Evolutionary conservation across 768 basidiomycete species (phyloP).

Genomic region (Phlegmacium glaucopus): DNA sequence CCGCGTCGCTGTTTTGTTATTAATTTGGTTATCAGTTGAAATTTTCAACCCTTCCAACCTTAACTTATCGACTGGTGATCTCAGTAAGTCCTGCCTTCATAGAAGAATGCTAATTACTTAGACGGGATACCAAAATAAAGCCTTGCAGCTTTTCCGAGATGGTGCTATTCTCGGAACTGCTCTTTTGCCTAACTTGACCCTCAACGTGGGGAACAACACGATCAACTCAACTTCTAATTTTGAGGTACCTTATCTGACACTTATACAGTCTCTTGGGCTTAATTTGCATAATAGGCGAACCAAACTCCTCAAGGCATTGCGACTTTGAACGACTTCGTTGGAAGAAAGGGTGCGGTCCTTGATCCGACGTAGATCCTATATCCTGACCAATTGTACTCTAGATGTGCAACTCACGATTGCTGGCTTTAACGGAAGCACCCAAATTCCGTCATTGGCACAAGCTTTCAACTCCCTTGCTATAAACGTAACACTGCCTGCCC

Average conservation of each 20-base stretch:
- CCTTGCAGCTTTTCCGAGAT: slow-evolving; percentile 52
- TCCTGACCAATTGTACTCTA: slow-evolving; percentile 14
- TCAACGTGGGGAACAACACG: slow-evolving; percentile 59
- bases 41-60: slow-evolving; percentile 71
- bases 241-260: slow-evolving; percentile 27
- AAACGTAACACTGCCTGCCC: slow-evolving; percentile 53
- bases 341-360: slow-evolving; percentile 42
- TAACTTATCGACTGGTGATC: slow-evolving; percentile 56
- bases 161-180: slow-evolving; percentile 56
- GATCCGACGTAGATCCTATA: neutral
- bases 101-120: neutral
- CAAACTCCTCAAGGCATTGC: slow-evolving; percentile 53
- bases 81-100: slow-evolving; percentile 42
- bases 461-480: slow-evolving; percentile 63
- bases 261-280: neutral
- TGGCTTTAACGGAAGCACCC: slow-evolving; percentile 60
- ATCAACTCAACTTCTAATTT: slow-evolving; percentile 49
- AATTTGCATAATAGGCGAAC: slow-evolving; percentile 46
- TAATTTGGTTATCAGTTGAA: slow-evolving; percentile 39
- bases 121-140: slow-evolving; percentile 25
- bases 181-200: slow-evolving; percentile 54
- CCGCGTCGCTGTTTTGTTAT: neutral
- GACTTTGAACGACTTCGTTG: slow-evolving; percentile 67
- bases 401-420: slow-evolving; percentile 55
- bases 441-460: slow-evolving; percentile 50